Evolutionary conservation across 2,329 filamentous ascomycete species (phyloP), one percentile per base, ranked within the genome.

Genomic region (Paecilomyces niveus): DNA sequence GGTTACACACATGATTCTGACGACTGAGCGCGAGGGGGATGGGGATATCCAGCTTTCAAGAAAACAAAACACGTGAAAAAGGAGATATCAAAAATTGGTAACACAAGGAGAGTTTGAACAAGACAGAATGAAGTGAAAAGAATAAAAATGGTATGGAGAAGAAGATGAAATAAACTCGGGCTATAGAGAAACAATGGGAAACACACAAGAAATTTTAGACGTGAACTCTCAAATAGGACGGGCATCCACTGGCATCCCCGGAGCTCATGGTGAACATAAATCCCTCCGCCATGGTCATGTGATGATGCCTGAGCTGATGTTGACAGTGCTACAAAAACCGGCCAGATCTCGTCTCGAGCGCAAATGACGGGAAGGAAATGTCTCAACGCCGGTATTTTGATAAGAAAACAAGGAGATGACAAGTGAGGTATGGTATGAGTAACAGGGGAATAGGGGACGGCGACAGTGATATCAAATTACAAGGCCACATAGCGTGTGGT

Each of bases 21-120:
- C 33, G 32, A 51, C 39, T 33, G 54, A 56, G 35, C 45, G 11
- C 54, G 29, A 55, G 33, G 54, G 58, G 55, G 49, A 57, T n/a
- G 29, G 52, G 68, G 70, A 73, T 73, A 74, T 72, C 72, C 71
- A 70, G 68, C 67, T 67, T 70, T 66, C 64, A 69, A 68, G 69
- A 62, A n/a, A 11, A 24, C 15, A 4, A 21, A 54, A 32, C 32
- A 35, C 32, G n/a, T 32, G 32, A 54, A 54, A 54, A 22, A 59
- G 54, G 49, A 58, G 57, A 54, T 55, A 59, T 39, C 60, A 64
- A 59, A 50, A 61, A 64, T 56, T 57, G 62, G 54, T 63, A 54
- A 65, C 54, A 61, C 57, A 60, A 61, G 63, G 60, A 59, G 58
- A 61, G 56, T 56, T 21, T 29, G 21, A 51, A 50, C 24, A 56